Evolutionary conservation across 495 filamentous ascomycete genomes (phyloP).

Genomic region (Chaetomidium leptoderma): DNA sequence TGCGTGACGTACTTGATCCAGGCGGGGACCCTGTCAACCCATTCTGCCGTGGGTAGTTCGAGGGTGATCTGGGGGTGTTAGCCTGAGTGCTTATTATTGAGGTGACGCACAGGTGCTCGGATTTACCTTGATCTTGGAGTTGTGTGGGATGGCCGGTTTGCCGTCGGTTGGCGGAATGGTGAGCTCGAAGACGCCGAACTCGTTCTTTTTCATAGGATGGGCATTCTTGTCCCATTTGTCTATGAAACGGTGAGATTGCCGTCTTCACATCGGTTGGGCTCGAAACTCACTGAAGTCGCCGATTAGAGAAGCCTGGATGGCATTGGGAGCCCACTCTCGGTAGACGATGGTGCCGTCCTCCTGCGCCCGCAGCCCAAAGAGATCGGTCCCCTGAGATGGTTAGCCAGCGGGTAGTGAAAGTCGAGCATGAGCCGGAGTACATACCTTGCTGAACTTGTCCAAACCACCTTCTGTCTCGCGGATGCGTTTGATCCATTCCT

Average conservation of each 20-base stretch:
- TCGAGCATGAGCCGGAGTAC: conserved; percentile 21
- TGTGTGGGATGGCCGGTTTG: conserved; percentile 76
- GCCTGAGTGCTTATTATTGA: not conserved
- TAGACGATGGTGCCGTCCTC: conserved; percentile 82
- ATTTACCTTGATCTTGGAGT: conserved; percentile 94
- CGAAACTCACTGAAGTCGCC: conserved; percentile 80
- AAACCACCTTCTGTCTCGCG: conserved; percentile 81
- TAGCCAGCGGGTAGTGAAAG: not conserved
- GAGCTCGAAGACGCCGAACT: conserved; percentile 86
- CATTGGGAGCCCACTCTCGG: conserved; percentile 95
- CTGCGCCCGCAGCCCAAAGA: conserved; percentile 74
- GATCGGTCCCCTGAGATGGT: conserved; percentile 67
- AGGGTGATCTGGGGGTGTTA: conserved; percentile 64
- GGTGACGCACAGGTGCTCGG: no score
- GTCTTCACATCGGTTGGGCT: not conserved
- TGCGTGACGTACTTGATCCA: conserved; percentile 98
- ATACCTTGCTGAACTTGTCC: conserved; percentile 84
- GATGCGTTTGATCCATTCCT: conserved; percentile 81
- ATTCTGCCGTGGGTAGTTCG: conserved; percentile 69
- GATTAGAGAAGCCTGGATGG: conserved; percentile 75
- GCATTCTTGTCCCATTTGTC: conserved; percentile 83
- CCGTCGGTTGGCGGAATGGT: conserved; percentile 69
- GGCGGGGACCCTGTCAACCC: conserved; percentile 82
- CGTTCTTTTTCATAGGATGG: conserved; percentile 78
- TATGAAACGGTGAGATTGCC: conserved; percentile 32